These are phyloP conservation scores for Trypanosoma platydactyli DNA, from an alignment of 208 protist genomes.

Conservation along the genomic window DNA sequence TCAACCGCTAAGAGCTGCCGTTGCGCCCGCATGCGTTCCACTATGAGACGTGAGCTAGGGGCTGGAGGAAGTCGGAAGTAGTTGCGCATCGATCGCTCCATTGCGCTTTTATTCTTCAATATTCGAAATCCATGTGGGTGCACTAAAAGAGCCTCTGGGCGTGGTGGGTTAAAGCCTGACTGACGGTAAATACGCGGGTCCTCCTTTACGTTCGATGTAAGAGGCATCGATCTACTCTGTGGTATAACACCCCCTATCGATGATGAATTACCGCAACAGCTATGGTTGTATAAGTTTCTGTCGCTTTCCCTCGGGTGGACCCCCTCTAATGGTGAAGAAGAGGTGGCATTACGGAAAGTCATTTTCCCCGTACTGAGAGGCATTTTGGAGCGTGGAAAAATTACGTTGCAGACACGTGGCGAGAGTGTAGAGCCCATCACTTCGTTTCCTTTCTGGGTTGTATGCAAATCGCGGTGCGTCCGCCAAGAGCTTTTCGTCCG, in stretches of 20 bases:
- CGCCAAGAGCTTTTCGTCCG: too few relatives aligned
- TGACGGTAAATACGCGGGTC: constrained; percentile 10
- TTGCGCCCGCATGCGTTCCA: constrained; percentile 36
- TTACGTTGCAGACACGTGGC: constrained; percentile 8
- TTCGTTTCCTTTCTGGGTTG: not conserved
- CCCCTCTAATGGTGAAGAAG: not conserved
- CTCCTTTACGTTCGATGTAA: not conserved
- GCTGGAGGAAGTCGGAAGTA: constrained; percentile 89
- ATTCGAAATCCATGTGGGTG: constrained; percentile 89
- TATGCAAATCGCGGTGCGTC: too few relatives aligned
- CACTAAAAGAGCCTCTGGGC: constrained; percentile 37
- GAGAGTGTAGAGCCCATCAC: not conserved
- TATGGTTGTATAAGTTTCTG: not conserved
- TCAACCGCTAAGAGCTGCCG: constrained; percentile 43
- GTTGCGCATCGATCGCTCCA: constrained; percentile 78
- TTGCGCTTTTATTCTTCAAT: constrained; percentile 62
- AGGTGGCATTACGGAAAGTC: not conserved
- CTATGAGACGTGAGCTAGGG: constrained; percentile 36
- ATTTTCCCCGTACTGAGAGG: not conserved
- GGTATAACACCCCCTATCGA: constrained; percentile 11
- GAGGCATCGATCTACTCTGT: not conserved
- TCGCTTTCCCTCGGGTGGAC: not conserved
- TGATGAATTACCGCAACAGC: not conserved
- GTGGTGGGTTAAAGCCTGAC: constrained; percentile 11
- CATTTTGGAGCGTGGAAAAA: not conserved